A percentile compares a stretch with the other conserved stretches of the same genome.
These are phyloP conservation scores for Aureobasidium sp. DNA, from an alignment of 2,329 filamentous ascomycete genomes.

Conservation along the genomic window DNA sequence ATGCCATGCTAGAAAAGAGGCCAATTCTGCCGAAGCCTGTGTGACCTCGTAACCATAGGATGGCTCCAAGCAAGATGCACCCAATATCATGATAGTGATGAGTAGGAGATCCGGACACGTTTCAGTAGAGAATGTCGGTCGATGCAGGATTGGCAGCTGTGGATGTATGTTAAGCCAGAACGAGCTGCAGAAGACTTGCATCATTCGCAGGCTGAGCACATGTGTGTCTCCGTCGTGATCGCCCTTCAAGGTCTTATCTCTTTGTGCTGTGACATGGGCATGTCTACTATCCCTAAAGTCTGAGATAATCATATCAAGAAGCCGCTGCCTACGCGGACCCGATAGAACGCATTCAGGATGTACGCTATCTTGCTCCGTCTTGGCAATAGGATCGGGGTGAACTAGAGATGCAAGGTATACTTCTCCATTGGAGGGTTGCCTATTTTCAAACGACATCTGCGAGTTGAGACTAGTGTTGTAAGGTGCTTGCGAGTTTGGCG, in stretches of 20 bases:
- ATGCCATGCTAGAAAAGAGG: conserved; percentile 87
- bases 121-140: conserved; percentile 85
- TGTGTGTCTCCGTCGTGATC: conserved; percentile 56
- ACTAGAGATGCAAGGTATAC: neutral
- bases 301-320: neutral
- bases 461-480: neutral
- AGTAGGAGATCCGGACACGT: conserved; percentile 77
- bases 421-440: neutral
- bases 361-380: conserved; percentile 4
- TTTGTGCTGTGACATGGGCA: neutral
- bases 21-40: conserved; percentile 68
- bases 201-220: conserved; percentile 78
- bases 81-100: conserved; percentile 84
- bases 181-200: conserved; percentile 86
- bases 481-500: neutral
- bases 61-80: conserved; percentile 81
- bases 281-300: conserved; percentile 6
- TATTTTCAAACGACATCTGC: neutral
- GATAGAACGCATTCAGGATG: conserved; percentile 5
- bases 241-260: conserved; percentile 48
- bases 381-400: neutral
- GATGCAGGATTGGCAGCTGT: conserved; percentile 88
- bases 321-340: neutral
- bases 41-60: conserved; percentile 66
- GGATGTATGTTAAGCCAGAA: conserved; percentile 95